Conservation (phyloP, 164 flowering plant genomes). For the Magnolia kwangsiensis region DNA sequence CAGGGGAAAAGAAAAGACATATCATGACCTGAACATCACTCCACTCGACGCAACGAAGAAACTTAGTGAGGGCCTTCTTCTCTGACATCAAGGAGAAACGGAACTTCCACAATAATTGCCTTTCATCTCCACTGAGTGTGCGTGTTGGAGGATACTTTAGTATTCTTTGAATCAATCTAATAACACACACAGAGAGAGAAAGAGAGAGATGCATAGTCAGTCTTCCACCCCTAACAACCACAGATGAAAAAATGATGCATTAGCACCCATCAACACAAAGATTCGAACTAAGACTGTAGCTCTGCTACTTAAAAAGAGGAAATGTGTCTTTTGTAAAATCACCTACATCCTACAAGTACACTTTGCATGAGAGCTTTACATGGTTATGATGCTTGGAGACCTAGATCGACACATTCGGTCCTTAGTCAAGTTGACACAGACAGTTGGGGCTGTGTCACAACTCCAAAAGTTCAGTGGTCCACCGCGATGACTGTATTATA, state of each 20-base stretch:
- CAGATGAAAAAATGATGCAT: background rate
- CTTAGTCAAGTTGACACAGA: too few relatives aligned
- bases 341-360: background rate
- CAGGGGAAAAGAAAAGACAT: background rate
- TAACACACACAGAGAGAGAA: slow-evolving; percentile 12
- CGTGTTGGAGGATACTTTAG: slow-evolving; percentile 93
- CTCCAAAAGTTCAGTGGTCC: too few relatives aligned
- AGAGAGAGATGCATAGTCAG: slow-evolving; percentile 4
- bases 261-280: background rate
- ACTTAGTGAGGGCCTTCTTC: slow-evolving; percentile 94
- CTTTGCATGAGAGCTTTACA: too few relatives aligned
- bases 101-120: slow-evolving; percentile 95
- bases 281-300: background rate
- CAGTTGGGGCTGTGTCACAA: too few relatives aligned
- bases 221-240: background rate
- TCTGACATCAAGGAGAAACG: slow-evolving; percentile 94
- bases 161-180: slow-evolving; percentile 83
- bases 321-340: background rate
- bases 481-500: too few relatives aligned
- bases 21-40: slow-evolving; percentile 85
- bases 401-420: too few relatives aligned
- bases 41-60: slow-evolving; percentile 98
- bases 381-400: too few relatives aligned
- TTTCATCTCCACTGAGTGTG: slow-evolving; percentile 89
- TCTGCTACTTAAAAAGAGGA: too few relatives aligned